A percentile compares a stretch with the other conserved stretches of the same genome.
Conservation (phyloP, 1,284 basidiomycete genomes). For the Sparassis latifolia region DNA sequence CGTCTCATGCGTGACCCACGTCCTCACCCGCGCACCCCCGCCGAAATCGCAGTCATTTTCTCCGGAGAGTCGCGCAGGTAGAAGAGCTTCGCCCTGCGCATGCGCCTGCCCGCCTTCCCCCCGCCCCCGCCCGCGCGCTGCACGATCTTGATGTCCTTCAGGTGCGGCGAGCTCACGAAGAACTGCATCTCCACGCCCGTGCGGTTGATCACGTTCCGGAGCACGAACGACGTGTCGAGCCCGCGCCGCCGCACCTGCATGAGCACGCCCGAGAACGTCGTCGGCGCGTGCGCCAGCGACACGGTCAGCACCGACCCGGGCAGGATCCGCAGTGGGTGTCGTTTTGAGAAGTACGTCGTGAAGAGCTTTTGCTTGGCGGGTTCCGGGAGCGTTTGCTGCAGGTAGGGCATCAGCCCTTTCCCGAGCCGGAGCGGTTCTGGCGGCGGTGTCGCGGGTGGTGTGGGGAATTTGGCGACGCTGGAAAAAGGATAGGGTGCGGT, state of each 20-base stretch:
- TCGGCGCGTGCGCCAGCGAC: conserved; percentile 63
- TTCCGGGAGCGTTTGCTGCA: conserved; percentile 59
- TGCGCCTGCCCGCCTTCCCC: conserved; percentile 44
- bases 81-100: conserved; percentile 71
- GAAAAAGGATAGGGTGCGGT: conserved; percentile 65
- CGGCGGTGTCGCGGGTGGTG: conserved; percentile 37
- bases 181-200: conserved; percentile 90
- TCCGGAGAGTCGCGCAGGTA: conserved; percentile 73
- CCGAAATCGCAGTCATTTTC: conserved; percentile 75
- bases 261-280: conserved; percentile 81
- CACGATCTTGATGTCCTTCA: conserved; percentile 80
- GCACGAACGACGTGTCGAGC: conserved; percentile 73
- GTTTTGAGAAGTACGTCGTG: conserved; percentile 62
- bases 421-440: conserved; percentile 51
- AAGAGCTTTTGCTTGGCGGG: conserved; percentile 66
- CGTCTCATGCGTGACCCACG: conserved; percentile 1
- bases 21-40: conserved; percentile 33
- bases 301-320: conserved; percentile 82
- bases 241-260: conserved; percentile 77
- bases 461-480: conserved; percentile 51
- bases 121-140: conserved; percentile 42
- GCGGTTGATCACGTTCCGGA: conserved; percentile 84
- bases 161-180: conserved; percentile 75
- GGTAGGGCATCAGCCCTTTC: conserved; percentile 74
- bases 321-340: conserved; percentile 57